phyloP scores from a whole-genome alignment of 2,329 filamentous ascomycete genomes.

The Dactylonectria macrodidyma region DNA sequence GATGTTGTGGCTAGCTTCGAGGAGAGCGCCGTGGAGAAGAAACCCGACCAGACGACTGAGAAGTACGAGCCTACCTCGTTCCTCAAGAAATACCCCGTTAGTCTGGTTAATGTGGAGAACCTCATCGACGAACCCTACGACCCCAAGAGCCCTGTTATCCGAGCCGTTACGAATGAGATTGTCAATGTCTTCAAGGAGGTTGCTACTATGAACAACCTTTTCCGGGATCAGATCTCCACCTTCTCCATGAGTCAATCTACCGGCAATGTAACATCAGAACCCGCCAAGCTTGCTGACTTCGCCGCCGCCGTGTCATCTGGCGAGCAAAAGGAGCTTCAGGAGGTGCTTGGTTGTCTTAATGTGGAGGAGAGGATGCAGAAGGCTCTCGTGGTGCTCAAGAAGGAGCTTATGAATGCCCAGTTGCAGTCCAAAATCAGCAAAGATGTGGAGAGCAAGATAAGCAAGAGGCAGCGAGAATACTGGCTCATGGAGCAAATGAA shows the following conservation, averaged over 20 bases:
- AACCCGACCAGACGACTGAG: conserved; percentile 63
- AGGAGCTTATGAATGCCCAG: conserved; percentile 98
- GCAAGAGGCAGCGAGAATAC: conserved; percentile 97
- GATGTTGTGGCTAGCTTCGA: conserved; percentile 98
- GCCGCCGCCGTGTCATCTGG: conserved; percentile 97
- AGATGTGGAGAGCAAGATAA: conserved; percentile 97
- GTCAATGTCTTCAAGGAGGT: conserved; percentile 99
- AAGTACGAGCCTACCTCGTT: conserved; percentile 92
- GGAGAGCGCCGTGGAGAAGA: conserved; percentile 78
- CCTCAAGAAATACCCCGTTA: conserved; percentile 91
- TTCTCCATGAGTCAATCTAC: conserved; percentile 97
- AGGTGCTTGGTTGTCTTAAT: conserved; percentile 89
- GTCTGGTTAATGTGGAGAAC: conserved; percentile 95
- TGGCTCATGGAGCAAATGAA: conserved; percentile 99
- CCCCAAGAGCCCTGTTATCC: conserved; percentile 89
- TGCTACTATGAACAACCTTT: conserved; percentile 91
- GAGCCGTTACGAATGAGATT: conserved; percentile 96
- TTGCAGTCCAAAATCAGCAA: conserved; percentile 97
- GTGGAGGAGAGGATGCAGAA: conserved; percentile 95
- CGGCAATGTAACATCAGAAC: conserved; percentile 95
- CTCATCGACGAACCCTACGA: conserved; percentile 90
- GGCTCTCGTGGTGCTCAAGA: conserved; percentile 92
- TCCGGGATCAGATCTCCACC: conserved; percentile 96
- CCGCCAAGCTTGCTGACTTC: conserved; percentile 95
- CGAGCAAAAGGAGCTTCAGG: conserved; percentile 91